Percentiles rank a stretch among this genome's conserved stretches.
Conservation (phyloP, 139 green algal species). For the Klebsormidium nitens region DNA sequence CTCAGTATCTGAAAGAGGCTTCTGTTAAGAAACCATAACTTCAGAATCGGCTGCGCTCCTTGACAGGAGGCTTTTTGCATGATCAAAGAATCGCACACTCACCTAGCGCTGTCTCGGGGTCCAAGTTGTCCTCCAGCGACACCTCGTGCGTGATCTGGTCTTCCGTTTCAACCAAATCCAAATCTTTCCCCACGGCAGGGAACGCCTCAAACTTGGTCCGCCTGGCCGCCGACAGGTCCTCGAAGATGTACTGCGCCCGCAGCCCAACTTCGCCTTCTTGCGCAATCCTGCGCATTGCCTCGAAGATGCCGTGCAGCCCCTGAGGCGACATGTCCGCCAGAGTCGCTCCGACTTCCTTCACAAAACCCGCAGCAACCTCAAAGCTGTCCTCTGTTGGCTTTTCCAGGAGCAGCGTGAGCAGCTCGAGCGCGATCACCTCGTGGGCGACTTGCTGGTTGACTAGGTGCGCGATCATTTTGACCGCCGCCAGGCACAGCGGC, state of each 20-base stretch:
- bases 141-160: conserved; percentile 97
- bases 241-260: conserved; percentile 88
- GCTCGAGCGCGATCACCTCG: conserved; percentile 86
- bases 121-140: conserved; percentile 59
- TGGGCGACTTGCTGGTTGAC: conserved; percentile 86
- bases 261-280: conserved; percentile 85
- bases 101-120: conserved; percentile 66
- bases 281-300: conserved; percentile 82
- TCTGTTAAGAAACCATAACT: too few relatives aligned
- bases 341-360: conserved; percentile 66
- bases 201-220: conserved; percentile 76
- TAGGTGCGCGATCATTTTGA: conserved; percentile 88
- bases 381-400: conserved; percentile 83
- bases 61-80: too few relatives aligned
- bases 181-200: conserved; percentile 58
- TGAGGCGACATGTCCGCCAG: conserved; percentile 62
- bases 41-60: too few relatives aligned
- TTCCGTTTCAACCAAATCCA: conserved; percentile 90
- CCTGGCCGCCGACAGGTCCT: conserved; percentile 83
- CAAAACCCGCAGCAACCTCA: conserved; percentile 64
- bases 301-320: conserved; percentile 72
- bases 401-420: conserved; percentile 89
- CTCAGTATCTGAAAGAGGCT: too few relatives aligned
- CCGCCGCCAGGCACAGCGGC: conserved; percentile 68
- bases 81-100: too few relatives aligned